Conservation (phyloP, 2,329 filamentous ascomycete species). For the Harringtonia lauricola region DNA sequence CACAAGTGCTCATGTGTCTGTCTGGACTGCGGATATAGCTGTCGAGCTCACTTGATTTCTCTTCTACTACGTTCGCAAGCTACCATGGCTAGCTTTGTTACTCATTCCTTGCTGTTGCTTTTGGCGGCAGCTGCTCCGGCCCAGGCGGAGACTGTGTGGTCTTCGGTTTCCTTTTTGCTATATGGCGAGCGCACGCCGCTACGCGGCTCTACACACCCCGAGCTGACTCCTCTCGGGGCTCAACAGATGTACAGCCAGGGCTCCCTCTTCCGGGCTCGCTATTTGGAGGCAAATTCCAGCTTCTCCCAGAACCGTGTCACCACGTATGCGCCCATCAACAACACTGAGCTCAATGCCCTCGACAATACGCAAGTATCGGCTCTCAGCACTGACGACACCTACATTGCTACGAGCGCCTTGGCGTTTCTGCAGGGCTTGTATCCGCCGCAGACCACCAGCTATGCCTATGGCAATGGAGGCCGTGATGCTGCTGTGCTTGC, state of each 20-base stretch:
- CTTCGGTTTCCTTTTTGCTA: conserved; percentile 34
- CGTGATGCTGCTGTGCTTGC: conserved; percentile 13
- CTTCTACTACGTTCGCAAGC: not conserved
- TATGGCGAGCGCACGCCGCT: conserved; percentile 43
- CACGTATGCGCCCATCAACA: conserved; percentile 27
- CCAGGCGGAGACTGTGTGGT: conserved; percentile 31
- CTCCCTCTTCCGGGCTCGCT: conserved; percentile 34
- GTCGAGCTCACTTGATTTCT: not conserved
- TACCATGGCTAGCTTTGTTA: not conserved
- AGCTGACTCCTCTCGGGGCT: conserved; percentile 41
- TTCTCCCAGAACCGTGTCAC: conserved; percentile 16
- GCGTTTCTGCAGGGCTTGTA: conserved; percentile 82
- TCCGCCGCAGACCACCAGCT: conserved; percentile 46
- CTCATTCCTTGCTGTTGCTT: not conserved
- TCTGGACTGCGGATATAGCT: not conserved
- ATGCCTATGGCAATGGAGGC: conserved; percentile 25
- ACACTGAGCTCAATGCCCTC: conserved; percentile 30
- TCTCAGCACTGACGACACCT: conserved; percentile 28
- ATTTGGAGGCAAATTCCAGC: conserved; percentile 23
- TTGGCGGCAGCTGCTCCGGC: not conserved
- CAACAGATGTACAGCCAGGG: conserved; percentile 41
- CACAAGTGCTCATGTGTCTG: not conserved
- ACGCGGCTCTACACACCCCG: conserved; percentile 16
- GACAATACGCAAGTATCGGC: conserved; percentile 36
- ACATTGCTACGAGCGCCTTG: conserved; percentile 54